Conservation (phyloP, 2,329 filamentous ascomycete species). For the Sphaerostilbella broomeana region DNA sequence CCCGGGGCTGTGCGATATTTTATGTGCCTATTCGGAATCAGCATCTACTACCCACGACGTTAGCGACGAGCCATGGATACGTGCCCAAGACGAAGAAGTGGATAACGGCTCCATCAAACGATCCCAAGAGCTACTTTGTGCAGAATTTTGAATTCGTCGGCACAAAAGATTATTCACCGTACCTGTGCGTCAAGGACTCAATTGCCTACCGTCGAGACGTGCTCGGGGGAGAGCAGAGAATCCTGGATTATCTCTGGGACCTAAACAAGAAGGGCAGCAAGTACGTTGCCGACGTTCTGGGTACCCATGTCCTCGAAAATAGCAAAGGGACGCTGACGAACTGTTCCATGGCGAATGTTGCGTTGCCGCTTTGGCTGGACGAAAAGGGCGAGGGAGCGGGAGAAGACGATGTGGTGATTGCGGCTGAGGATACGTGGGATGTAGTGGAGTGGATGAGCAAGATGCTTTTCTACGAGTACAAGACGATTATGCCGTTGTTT, state of each 20-base stretch:
- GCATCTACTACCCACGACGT: slow-evolving; percentile 60
- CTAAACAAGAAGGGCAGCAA: slow-evolving; percentile 60
- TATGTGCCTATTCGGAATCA: slow-evolving; percentile 76
- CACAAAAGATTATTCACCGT: slow-evolving; percentile 66
- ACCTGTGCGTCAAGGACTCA: slow-evolving; percentile 64
- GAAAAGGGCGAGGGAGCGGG: slow-evolving; percentile 20
- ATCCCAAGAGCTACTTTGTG: slow-evolving; percentile 54
- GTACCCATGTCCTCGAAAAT: slow-evolving; percentile 68
- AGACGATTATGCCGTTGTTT: slow-evolving; percentile 65
- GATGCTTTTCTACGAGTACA: slow-evolving; percentile 50
- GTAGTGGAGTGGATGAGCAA: slow-evolving; percentile 53
- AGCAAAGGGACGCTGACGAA: slow-evolving; percentile 51
- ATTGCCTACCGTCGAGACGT: slow-evolving; percentile 62
- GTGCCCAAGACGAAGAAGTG: slow-evolving; percentile 33
- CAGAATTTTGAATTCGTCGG: slow-evolving; percentile 69
- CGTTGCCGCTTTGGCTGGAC: slow-evolving; percentile 54
- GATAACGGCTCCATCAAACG: slow-evolving; percentile 37
- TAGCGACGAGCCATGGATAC: slow-evolving; percentile 80
- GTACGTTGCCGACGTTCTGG: slow-evolving; percentile 54
- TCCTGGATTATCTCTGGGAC: slow-evolving; percentile 55
- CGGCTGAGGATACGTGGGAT: slow-evolving; percentile 25
- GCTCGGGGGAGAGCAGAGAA: slow-evolving; percentile 66
- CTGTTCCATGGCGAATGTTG: slow-evolving; percentile 68
- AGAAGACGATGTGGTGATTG: slow-evolving; percentile 24
- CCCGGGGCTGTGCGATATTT: slow-evolving; percentile 73